phyloP scores from a whole-genome alignment of 169 alveolate species.

The Plasmodium reichenowi region DNA sequence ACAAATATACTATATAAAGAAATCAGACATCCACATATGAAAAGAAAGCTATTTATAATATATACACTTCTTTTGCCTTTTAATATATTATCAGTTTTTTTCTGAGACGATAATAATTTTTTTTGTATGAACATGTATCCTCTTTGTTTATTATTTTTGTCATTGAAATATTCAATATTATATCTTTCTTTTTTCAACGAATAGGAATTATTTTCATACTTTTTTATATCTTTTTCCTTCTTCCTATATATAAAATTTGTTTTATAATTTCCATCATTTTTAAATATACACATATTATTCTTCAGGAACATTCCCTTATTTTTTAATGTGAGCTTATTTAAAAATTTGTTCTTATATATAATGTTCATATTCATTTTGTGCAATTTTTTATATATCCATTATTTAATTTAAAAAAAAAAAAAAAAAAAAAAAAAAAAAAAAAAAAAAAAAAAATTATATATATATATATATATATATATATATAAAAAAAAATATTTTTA shows the following conservation, averaged over 20 bases:
- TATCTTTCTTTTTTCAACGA: too few species aligned
- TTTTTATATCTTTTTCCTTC: conserved; percentile 5
- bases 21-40: conserved; percentile 16
- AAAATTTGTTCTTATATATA: conserved; percentile 9
- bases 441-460: too few species aligned
- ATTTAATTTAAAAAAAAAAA: background rate
- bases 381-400: background rate
- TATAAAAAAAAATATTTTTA: too few species aligned
- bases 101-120: background rate
- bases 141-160: background rate
- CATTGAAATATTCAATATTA: background rate
- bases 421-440: background rate
- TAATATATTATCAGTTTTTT: background rate
- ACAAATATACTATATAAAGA: conserved; percentile 38
- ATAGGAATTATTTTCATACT: too few species aligned
- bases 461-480: background rate
- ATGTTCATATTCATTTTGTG: conserved; percentile 14
- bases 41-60: conserved; percentile 12
- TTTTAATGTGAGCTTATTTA: background rate
- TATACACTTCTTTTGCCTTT: background rate
- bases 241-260: background rate
- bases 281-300: background rate
- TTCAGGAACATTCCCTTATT: conserved; percentile 12
- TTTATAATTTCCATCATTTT: background rate
- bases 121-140: background rate